phyloP scores from a whole-genome alignment of 2,329 filamentous ascomycete species.

The Kalaharituber pfeilii region DNA sequence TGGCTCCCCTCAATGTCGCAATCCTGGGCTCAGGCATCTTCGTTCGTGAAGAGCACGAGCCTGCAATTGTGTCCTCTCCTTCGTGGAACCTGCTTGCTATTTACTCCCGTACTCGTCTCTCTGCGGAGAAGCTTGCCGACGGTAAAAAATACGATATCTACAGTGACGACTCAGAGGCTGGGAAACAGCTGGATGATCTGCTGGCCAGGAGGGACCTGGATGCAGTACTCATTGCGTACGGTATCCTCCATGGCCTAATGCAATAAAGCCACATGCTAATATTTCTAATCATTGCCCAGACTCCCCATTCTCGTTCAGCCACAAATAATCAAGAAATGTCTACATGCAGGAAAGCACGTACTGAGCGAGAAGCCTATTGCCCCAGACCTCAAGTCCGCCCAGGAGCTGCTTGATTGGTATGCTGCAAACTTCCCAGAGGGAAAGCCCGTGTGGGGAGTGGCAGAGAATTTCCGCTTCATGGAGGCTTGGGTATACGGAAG shows the following conservation, averaged over 20 bases:
- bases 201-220: constrained; percentile 38
- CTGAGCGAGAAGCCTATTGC: constrained; percentile 53
- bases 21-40: constrained; percentile 35
- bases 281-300: constrained; percentile 27
- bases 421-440: constrained; percentile 24
- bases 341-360: constrained; percentile 51
- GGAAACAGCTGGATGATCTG: constrained; percentile 35
- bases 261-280: constrained; percentile 21
- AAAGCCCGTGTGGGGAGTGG: constrained; percentile 38
- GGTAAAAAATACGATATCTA: constrained; percentile 34
- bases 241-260: constrained; percentile 14
- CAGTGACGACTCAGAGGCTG: constrained; percentile 36
- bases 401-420: constrained; percentile 35
- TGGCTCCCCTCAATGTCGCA: constrained; percentile 36
- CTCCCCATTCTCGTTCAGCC: constrained; percentile 47
- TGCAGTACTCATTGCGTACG: constrained; percentile 38
- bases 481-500: constrained; percentile 37
- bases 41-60: constrained; percentile 25
- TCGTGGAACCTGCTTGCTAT: constrained; percentile 42
- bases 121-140: constrained; percentile 28
- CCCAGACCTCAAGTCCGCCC: constrained; percentile 37
- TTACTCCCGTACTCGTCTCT: constrained; percentile 42
- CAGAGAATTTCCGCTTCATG: constrained; percentile 56
- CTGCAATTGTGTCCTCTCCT: constrained; percentile 40
- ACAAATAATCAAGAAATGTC: constrained; percentile 38